Evolutionary conservation across 2,329 filamentous ascomycete species (phyloP), one percentile per base, ranked within the genome.

Genomic region (Rasamsonia emersonii): DNA sequence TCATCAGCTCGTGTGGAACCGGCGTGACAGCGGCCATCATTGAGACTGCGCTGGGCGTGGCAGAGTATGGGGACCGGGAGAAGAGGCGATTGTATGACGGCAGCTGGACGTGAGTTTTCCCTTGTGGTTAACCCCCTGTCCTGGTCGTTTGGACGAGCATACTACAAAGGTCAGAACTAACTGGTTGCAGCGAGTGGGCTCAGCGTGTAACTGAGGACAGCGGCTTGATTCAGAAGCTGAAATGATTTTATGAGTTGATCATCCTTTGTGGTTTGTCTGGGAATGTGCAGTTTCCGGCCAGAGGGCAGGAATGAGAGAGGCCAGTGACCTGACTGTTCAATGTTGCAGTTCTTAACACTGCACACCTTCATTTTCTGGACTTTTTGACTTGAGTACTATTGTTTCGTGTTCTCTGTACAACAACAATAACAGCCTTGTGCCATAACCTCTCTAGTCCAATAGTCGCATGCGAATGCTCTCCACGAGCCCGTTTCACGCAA

Each of bases 11-110:
- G 49, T 98, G 91, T 49, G 91, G 91, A 9, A 95, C 88, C 5
- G 91, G 91, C 19, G 89, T 98, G 31, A 96, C 88, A 8, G 91
- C 91, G 5, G 85, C 84, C 11, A 75, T 95, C 25, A 76, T 98
- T 24, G 91, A 98, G 53, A 81, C 86, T 21, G 91, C 86, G 2
- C 63, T 98, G 33, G 76, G 75, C 18, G 78, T 86, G 57, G 85
- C 88, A 14, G 79, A 78, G 2, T 88, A 77, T 51, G 83, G 82
- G 2, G 66, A 74, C 3, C 61, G 73, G 0, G 71, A 78, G 39
- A 73, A 74, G 33, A 75, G 84, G 44, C 79, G 73, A 52, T 70
- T 98, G 14, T 98, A 98, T 51, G 91, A 98, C 57, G 91, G 91
- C 28, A 94, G 88, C 59, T 98, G 91, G 91, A 96, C 91, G 73